These are phyloP conservation scores for Cryphonectria carpinicola DNA, from an alignment of 2,329 filamentous ascomycete genomes.

Conservation along the genomic window DNA sequence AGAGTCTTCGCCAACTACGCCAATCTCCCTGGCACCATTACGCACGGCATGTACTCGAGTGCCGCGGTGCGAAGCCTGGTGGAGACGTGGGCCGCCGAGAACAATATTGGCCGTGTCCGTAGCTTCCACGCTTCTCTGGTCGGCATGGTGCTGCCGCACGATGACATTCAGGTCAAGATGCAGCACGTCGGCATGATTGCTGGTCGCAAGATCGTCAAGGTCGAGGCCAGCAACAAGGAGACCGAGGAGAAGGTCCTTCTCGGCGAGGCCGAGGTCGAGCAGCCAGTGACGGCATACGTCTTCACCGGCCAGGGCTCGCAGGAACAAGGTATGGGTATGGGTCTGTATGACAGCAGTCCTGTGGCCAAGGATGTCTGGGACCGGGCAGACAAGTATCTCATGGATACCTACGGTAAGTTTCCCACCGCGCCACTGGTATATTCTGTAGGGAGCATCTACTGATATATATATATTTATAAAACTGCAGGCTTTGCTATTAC, in stretches of 20 bases:
- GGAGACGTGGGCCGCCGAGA: conserved; percentile 98
- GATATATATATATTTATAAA: not conserved
- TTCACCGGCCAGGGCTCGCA: conserved; percentile 99
- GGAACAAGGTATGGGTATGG: conserved; percentile 99
- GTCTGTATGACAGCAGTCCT: conserved; percentile 88
- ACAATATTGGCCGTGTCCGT: conserved; percentile 94
- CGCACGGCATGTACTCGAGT: conserved; percentile 99
- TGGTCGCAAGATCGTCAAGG: conserved; percentile 98
- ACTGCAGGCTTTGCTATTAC: conserved; percentile 87
- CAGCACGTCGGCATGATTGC: conserved; percentile 98
- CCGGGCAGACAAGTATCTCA: conserved; percentile 93
- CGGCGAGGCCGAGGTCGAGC: conserved; percentile 95
- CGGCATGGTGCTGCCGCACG: conserved; percentile 98
- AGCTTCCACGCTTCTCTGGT: conserved; percentile 96
- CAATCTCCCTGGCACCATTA: conserved; percentile 94
- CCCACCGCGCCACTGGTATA: not conserved
- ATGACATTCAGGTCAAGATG: conserved; percentile 91
- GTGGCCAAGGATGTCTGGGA: conserved; percentile 99
- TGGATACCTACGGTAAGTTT: conserved; percentile 91
- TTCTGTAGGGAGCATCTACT: not conserved
- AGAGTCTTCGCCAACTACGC: conserved; percentile 96
- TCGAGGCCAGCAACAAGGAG: conserved; percentile 93
- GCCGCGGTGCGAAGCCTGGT: conserved; percentile 94
- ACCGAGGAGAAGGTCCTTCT: conserved; percentile 95
- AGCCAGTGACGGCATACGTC: conserved; percentile 94